These are phyloP conservation scores for Reticulascus tulasneorum DNA, from an alignment of 2,329 filamentous ascomycete species.

Conservation along the genomic window DNA sequence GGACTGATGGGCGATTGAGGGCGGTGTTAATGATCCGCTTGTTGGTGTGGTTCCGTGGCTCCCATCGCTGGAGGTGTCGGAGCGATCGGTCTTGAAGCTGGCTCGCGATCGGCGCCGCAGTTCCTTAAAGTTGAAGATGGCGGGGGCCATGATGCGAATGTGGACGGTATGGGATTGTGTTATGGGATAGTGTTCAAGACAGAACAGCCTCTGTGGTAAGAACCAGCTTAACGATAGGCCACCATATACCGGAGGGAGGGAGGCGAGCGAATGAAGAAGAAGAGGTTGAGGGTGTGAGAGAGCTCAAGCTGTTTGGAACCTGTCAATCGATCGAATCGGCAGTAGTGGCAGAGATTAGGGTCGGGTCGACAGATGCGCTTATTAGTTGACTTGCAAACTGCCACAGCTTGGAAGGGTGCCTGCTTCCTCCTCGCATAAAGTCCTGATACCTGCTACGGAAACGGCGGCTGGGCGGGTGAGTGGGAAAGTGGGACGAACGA, in stretches of 20 bases:
- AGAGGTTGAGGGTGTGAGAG: no score
- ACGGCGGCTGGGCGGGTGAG: no score
- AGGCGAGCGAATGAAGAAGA: neutral
- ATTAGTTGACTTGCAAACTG: no score
- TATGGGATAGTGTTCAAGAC: neutral
- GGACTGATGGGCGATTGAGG: constrained; percentile 65
- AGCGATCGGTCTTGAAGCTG: constrained; percentile 64
- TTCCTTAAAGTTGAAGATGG: constrained; percentile 67
- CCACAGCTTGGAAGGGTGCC: no score
- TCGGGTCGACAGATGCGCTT: no score
- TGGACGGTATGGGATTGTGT: neutral
- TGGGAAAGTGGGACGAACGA: neutral
- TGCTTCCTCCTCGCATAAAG: no score
- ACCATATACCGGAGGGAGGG: neutral
- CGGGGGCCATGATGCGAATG: constrained; percentile 44
- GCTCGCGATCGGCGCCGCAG: constrained; percentile 72
- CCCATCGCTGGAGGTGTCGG: constrained; percentile 51
- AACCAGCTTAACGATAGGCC: no score
- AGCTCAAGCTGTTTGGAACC: neutral
- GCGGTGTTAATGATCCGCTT: constrained; percentile 70
- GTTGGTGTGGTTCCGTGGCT: constrained; percentile 59
- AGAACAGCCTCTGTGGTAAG: no score
- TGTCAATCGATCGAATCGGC: neutral
- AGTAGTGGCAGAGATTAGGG: neutral
- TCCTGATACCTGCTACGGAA: no score